Percentiles rank a stretch among this genome's conserved stretches.
phyloP scores from a whole-genome alignment of 164 flowering plant genomes.

The Akebia trifoliata region DNA sequence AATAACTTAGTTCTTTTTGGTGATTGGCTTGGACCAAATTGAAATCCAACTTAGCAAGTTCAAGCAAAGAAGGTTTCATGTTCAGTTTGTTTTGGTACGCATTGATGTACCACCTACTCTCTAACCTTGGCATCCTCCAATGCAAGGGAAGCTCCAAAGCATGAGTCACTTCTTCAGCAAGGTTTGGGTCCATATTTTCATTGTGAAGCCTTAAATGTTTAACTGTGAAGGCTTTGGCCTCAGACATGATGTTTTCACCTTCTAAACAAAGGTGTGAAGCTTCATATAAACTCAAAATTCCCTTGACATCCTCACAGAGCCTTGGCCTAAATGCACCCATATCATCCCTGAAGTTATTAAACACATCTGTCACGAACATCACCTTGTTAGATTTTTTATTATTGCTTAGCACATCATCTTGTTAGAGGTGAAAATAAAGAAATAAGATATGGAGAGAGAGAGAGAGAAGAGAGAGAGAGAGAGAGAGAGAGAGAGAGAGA shows the following conservation, averaged over 20 bases:
- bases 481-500: too few relatives aligned
- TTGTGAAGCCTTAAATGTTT: neutral
- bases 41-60: conserved; percentile 15
- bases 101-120: conserved; percentile 15
- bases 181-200: neutral
- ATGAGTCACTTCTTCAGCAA: conserved; percentile 1
- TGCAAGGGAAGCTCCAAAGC: conserved; percentile 13
- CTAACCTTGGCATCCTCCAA: conserved; percentile 6
- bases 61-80: conserved; percentile 4
- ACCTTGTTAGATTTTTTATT: too few relatives aligned
- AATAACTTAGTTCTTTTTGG: conserved; percentile 23
- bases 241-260: conserved; percentile 3
- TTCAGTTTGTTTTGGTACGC: neutral
- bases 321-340: neutral
- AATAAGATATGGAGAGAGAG: too few relatives aligned
- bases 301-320: neutral
- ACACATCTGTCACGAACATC: too few relatives aligned
- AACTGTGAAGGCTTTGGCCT: conserved; percentile 5
- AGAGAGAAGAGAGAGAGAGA: too few relatives aligned
- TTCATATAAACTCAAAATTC: conserved; percentile 14
- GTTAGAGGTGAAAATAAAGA: too few relatives aligned
- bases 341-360: neutral
- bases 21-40: conserved; percentile 9
- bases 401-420: too few relatives aligned
- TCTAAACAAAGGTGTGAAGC: conserved; percentile 5